phyloP scores from a whole-genome alignment of 768 basidiomycete species.

The Lanmaoa pseudosensibilis region DNA sequence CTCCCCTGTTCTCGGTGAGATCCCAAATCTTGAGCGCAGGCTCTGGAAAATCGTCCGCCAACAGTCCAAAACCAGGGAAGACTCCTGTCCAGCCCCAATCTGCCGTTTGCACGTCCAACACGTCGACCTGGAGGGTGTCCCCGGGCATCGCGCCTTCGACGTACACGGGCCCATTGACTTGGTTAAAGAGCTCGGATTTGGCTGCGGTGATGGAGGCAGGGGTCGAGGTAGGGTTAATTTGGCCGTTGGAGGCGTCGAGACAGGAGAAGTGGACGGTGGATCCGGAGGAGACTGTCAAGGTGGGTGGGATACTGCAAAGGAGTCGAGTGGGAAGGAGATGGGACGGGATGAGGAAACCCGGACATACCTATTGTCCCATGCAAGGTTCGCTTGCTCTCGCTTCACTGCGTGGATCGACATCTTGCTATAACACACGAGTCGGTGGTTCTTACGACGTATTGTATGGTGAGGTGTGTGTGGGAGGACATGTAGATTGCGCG shows the following conservation, averaged over 20 bases:
- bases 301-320: constrained; percentile 48
- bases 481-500: constrained; percentile 14
- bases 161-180: constrained; percentile 61
- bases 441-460: neutral
- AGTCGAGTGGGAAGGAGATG: neutral
- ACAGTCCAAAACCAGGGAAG: constrained; percentile 59
- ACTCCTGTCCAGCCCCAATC: constrained; percentile 65
- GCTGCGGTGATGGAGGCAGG: constrained; percentile 37
- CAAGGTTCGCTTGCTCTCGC: constrained; percentile 52
- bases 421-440: neutral
- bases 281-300: constrained; percentile 50
- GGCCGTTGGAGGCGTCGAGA: constrained; percentile 63
- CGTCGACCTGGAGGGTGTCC: constrained; percentile 60
- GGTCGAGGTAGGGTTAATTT: constrained; percentile 48
- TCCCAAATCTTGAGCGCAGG: constrained; percentile 57
- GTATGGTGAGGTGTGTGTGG: too few species aligned
- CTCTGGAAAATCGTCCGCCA: constrained; percentile 53
- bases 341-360: neutral
- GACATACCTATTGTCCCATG: constrained; percentile 59
- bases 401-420: constrained; percentile 58
- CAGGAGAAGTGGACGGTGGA: constrained; percentile 58
- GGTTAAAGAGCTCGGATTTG: constrained; percentile 49
- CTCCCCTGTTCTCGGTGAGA: constrained; percentile 31
- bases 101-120: constrained; percentile 51
- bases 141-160: constrained; percentile 52